Base-by-base conservation (phyloP, 1,284 basidiomycete genomes). In the Gomphus sp. region DNA sequence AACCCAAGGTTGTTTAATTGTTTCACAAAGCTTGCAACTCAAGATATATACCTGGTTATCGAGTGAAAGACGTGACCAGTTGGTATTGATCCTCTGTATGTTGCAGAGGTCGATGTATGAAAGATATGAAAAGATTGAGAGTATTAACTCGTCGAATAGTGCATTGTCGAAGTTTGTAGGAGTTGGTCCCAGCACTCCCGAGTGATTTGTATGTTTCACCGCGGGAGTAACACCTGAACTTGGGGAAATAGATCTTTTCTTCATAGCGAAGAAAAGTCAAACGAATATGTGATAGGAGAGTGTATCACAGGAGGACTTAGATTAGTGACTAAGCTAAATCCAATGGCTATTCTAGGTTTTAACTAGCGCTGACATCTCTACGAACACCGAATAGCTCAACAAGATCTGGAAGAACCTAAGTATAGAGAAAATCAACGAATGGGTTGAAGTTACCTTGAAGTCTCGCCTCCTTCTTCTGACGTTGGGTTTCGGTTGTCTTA, bases 91-190 rank as follows among this genome's bases (percentile, higher is more conserved):
- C n/a, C 74, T 67, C 67, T 89, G 84, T 18, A 80, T 71, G 5
- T 74, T 67, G 66, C 88, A 90, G 18, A 91, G 80, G 70, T 89
- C 87, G 28, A 71, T 65, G 72, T 77, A 82, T 22, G 80, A 77
- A 36, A 91, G 76, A 70, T 84, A 77, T 2, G 86, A 82, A 73
- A 91, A 88, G 59, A 91, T 83, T 64, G 76, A 76, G 33, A 91
- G 73, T 55, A 89, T 74, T 51, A 91, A 78, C 70, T 91, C 88
- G 64, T 91, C 89, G 66, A 81, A 90, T 45, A 91, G 72, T 5
- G 76, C 72, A 54, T 70, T 72, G 62, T 85, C 80, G 67, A 88
- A 84, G 43, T 73, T 76, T 36, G 51, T 34, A 34, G 31, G 18
- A 1, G 22, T 53, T 39, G 16, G 36, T 18, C 4, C 39, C 25